Evolutionary conservation across 2,329 filamentous ascomycete genomes (phyloP).

Genomic region (Zymoseptoria crescenta): DNA sequence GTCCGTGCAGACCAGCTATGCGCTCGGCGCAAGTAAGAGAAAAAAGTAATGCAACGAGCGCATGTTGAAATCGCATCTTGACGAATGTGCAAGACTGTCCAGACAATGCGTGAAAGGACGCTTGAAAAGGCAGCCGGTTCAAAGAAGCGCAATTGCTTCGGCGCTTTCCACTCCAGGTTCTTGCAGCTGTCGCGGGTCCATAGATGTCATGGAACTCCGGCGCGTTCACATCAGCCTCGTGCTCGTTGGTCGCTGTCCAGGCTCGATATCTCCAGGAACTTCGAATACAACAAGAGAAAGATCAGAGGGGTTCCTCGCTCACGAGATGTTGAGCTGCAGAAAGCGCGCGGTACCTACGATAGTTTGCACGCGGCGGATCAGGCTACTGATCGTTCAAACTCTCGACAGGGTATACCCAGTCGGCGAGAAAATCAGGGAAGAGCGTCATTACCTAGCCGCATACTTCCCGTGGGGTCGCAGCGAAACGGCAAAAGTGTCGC

Average conservation of each 20-base stretch:
- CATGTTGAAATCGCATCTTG: conserved; percentile 9
- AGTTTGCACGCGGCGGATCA: not conserved
- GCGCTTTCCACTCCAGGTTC: conserved; percentile 1
- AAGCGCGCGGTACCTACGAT: not conserved
- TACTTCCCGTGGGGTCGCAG: not conserved
- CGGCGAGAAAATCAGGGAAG: not conserved
- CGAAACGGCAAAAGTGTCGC: not conserved
- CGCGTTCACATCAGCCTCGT: not conserved
- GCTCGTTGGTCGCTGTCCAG: not conserved
- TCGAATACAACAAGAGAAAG: not conserved
- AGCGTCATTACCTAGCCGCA: not conserved
- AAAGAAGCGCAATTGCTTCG: not conserved
- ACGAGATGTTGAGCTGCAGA: not conserved
- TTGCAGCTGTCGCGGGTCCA: not conserved
- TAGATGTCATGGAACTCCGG: not conserved
- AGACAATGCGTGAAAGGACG: not conserved
- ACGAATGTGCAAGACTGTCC: not conserved
- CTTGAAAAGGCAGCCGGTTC: not conserved
- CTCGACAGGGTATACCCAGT: not conserved
- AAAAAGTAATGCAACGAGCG: conserved; percentile 7
- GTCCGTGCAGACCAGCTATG: conserved; percentile 4
- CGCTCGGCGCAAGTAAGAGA: conserved; percentile 7
- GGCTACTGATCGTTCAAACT: not conserved
- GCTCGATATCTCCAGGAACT: not conserved
- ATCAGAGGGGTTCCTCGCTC: not conserved